phyloP scores from a whole-genome alignment of 805 yeast species.

The Kluyveromyces dobzhanskii region DNA sequence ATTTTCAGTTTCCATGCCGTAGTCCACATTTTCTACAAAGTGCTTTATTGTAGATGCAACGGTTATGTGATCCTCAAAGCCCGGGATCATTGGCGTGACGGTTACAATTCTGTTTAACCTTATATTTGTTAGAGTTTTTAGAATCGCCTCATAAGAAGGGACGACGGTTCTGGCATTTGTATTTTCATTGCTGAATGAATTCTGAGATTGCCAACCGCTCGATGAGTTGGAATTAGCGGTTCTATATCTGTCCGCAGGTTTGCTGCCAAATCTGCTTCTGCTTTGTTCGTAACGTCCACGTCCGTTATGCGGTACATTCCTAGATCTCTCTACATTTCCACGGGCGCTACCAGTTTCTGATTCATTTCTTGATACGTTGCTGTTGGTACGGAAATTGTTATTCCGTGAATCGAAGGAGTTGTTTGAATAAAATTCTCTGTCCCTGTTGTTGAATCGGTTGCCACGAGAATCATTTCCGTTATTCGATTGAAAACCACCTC shows the following conservation, averaged over 20 bases:
- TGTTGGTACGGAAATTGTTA: no score
- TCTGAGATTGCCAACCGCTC: constrained; percentile 50
- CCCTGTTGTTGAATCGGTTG: no score
- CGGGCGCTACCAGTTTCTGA: no score
- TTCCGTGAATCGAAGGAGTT: no score
- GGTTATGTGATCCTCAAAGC: constrained; percentile 1
- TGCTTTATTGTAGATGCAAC: constrained; percentile 2
- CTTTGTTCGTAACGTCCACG: constrained; percentile 20
- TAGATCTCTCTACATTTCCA: no score
- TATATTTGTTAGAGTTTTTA: constrained; percentile 15
- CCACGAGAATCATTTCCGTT: no score
- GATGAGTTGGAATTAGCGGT: constrained; percentile 69
- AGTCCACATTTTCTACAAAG: constrained; percentile 7
- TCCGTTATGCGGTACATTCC: constrained; percentile 2
- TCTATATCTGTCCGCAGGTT: constrained; percentile 70
- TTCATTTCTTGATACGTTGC: no score
- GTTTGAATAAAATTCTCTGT: no score
- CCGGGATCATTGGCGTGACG: constrained; percentile 6
- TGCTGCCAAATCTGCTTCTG: constrained; percentile 46
- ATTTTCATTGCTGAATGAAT: constrained; percentile 25
- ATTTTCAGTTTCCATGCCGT: constrained; percentile 7
- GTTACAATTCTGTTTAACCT: constrained; percentile 6
- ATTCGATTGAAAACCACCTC: no score
- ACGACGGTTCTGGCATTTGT: constrained; percentile 13
- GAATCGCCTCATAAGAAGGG: constrained; percentile 28